Evolutionary conservation across 179 eudicot genomes (phyloP).

Genomic region (Drosera spatulata): DNA sequence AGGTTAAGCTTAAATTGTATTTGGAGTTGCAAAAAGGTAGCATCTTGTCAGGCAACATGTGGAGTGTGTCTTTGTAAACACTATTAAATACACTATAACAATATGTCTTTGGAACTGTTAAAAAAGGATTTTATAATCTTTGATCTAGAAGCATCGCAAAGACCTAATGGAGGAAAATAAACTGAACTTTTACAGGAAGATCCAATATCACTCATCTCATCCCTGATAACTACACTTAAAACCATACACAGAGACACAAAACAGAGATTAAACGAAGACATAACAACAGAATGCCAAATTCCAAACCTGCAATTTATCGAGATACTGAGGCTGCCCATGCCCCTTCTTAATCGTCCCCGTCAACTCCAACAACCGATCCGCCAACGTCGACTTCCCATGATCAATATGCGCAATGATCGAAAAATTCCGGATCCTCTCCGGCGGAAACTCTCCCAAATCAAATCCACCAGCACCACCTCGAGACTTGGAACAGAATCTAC

Average conservation of each 20-base stretch:
- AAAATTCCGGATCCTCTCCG: slow-evolving; percentile 75
- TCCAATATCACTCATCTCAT: no score
- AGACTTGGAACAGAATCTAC: slow-evolving; percentile 45
- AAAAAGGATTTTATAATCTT: no score
- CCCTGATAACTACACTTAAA: no score
- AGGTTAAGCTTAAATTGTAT: no score
- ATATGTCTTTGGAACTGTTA: no score
- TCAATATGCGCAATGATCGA: slow-evolving; percentile 95
- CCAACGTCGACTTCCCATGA: slow-evolving; percentile 91
- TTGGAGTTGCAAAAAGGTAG: no score
- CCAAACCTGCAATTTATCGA: slow-evolving; percentile 77
- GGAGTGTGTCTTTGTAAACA: no score
- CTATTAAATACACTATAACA: no score
- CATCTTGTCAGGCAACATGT: no score
- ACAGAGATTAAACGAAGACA: background rate
- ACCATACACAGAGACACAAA: background rate
- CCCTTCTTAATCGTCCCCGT: slow-evolving; percentile 86
- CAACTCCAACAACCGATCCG: slow-evolving; percentile 86
- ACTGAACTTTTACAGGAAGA: no score
- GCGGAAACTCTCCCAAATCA: slow-evolving; percentile 57
- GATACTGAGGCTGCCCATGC: slow-evolving; percentile 87
- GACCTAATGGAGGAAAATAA: no score
- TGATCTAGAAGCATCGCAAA: no score
- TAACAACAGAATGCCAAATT: background rate
- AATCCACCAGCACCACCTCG: slow-evolving; percentile 31